A percentile compares a stretch with the other conserved stretches of the same genome.
phyloP scores from a whole-genome alignment of 495 filamentous ascomycete species.

The Penicillium robsamsonii region DNA sequence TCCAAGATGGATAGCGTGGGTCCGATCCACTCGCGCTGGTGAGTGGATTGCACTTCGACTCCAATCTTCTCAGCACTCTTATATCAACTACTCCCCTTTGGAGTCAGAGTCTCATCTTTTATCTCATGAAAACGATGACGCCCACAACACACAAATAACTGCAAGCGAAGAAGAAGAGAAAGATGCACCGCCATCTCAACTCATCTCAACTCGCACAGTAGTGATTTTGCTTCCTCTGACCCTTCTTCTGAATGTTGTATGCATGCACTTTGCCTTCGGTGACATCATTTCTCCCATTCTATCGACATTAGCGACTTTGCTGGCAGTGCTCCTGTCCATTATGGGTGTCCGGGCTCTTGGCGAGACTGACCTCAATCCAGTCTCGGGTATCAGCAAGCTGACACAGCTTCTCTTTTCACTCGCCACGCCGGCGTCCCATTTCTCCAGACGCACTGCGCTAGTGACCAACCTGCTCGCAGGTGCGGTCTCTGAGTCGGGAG shows the following conservation, averaged over 20 bases:
- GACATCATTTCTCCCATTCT: conserved; percentile 56
- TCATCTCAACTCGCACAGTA: conserved; percentile 71
- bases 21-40: conserved; percentile 28
- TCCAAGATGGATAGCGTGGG: conserved; percentile 33
- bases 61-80: conserved; percentile 24
- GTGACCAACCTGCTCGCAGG: conserved; percentile 92
- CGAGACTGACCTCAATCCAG: conserved; percentile 95
- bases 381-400: conserved; percentile 93
- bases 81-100: conserved; percentile 45
- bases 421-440: conserved; percentile 73
- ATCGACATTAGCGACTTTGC: conserved; percentile 78
- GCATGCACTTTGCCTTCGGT: conserved; percentile 79
- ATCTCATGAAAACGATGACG: conserved; percentile 8
- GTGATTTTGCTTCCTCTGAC: conserved; percentile 71
- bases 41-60: conserved; percentile 27
- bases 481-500: conserved; percentile 84
- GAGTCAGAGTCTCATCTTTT: conserved; percentile 17
- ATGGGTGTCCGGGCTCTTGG: conserved; percentile 95
- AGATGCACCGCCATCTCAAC: conserved; percentile 81
- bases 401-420: conserved; percentile 94
- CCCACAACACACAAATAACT: conserved; percentile 9
- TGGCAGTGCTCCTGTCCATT: conserved; percentile 84
- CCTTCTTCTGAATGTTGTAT: conserved; percentile 71
- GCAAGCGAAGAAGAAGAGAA: conserved; percentile 47
- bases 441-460: conserved; percentile 58